Base-by-base conservation (phyloP, 805 yeast species). In the Vanderwaltozyma yarrowii region DNA sequence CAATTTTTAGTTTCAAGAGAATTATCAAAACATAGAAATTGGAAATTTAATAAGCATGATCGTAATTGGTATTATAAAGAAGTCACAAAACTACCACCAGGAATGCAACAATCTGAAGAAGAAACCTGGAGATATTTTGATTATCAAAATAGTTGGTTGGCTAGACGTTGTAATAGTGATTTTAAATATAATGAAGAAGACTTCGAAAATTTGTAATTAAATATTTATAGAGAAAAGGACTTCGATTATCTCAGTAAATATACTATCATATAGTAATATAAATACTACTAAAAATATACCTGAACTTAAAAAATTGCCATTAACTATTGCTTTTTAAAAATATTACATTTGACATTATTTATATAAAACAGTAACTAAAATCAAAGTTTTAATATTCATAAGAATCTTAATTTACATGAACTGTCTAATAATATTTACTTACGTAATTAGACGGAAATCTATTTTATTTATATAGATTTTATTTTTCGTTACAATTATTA, bases 1-100 rank as follows among this genome's bases (percentile, higher is more conserved):
- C 92, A 82, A 57, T 70, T 74, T 45, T 62, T 78, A 40, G 83
- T 96, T 4, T 94, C 96, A 2, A 72, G 76, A 48, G 96, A 89
- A 62, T 69, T 89, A 43, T 65, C 69, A 10, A 62, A 67, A 44
- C 70, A 71, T 42, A 73, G 95, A 51, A 86, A 89, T 20, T 89
- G 98, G 98, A 66, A 76, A 36, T 77, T 69, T 59, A 60, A 62
- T 69, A 58, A 52, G 35, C 43, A 45, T 12, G 61, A 59, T 39
- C 52, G 52, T 33, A 55, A 54, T 39, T 60, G 65, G 65, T 59
- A 73, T 57, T 84, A 83, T 60, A 75, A 71, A 45, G 78, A 76
- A 38, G 71, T 76, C 35, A 72, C 79, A 46, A 85, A 85, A 42
- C 85, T 96, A 92, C 86, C 81, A 55, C 78, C 76, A 48, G 74